These are phyloP conservation scores for Collybia nuda DNA, from an alignment of 768 basidiomycete genomes.

Conservation along the genomic window DNA sequence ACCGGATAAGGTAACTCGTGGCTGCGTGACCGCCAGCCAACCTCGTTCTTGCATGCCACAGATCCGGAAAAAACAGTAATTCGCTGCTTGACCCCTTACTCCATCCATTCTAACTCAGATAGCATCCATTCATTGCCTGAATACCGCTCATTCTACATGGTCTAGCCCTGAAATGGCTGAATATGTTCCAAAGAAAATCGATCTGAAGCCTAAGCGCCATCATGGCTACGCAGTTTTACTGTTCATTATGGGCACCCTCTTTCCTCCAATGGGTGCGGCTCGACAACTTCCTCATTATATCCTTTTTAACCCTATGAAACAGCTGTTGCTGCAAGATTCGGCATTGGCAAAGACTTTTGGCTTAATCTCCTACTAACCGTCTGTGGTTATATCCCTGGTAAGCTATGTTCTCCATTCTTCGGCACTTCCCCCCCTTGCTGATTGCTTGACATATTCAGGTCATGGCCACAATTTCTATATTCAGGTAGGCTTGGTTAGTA, in stretches of 20 bases:
- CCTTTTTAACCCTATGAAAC: slow-evolving; percentile 6
- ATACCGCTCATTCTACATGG: slow-evolving; percentile 3
- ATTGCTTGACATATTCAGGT: slow-evolving; percentile 41
- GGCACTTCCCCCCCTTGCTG: slow-evolving; percentile 1
- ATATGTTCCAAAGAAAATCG: slow-evolving; percentile 49
- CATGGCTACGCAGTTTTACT: slow-evolving; percentile 83
- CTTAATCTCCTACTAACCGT: slow-evolving; percentile 87
- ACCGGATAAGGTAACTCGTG: slow-evolving; percentile 16
- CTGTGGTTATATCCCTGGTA: slow-evolving; percentile 88
- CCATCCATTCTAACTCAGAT: too few relatives aligned
- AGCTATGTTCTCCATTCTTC: slow-evolving; percentile 13
- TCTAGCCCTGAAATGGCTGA: slow-evolving; percentile 22
- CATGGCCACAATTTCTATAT: slow-evolving; percentile 95
- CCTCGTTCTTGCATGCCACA: neutral
- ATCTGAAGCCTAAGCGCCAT: slow-evolving; percentile 66
- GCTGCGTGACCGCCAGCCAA: neutral
- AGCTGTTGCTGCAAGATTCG: slow-evolving; percentile 95
- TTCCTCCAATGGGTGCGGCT: slow-evolving; percentile 83
- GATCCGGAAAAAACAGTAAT: neutral
- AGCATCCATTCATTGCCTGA: neutral
- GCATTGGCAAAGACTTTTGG: slow-evolving; percentile 89
- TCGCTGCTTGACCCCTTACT: too few relatives aligned
- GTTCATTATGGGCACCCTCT: slow-evolving; percentile 85
- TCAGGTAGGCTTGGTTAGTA: slow-evolving; percentile 46
- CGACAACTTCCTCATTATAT: slow-evolving; percentile 1